Evolutionary conservation across 2,329 filamentous ascomycete species (phyloP), one percentile per base, ranked within the genome.

Genomic region (Aspergillus niger): DNA sequence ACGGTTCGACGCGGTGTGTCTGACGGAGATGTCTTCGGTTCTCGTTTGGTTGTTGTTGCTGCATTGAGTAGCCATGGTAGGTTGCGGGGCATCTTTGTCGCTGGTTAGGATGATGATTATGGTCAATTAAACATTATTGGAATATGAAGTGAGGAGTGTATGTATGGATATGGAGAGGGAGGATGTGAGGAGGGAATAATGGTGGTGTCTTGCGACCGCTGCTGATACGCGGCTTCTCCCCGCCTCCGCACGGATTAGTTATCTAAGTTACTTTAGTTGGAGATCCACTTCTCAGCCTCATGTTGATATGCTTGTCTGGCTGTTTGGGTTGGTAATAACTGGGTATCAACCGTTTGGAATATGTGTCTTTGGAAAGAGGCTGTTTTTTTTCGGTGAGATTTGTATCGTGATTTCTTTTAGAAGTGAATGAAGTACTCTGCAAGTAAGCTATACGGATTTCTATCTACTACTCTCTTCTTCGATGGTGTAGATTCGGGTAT

Each of bases 41-140:
- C 62, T 20, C 24, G 36, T 24, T 43, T 53, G 22, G 55, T 36
- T 15, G 32, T 36, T 6, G 32, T 47, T 10, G 59, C 58, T 22
- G 48, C 69, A 52, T 73, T 72, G 38, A 67, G 71, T 36, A 77
- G 70, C 80, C 80, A 82, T 38, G 80, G 80, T 24, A 82, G 70
- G 54, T 76, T 76, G 61, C 79, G 77, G 28, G 79, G 77, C 79
- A 81, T 81, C 13, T n/a, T 65, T 50, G 41, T 44, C 51, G 13
- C 8, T 30, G 24, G 20, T 15, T 28, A 11, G 13, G 5, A 11
- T 24, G 2, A 7, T 32, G 15, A 1, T n/a, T 1, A 10, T 50
- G 8, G 1, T 5, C 8, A 5, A 17, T 15, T 17, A 17, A 24
- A 49, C 15, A n/a, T 49, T 44, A 36, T 4, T 36, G 4, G 39